Conservation (phyloP, 257 asterid genomes). For the Eustoma russellianum region DNA sequence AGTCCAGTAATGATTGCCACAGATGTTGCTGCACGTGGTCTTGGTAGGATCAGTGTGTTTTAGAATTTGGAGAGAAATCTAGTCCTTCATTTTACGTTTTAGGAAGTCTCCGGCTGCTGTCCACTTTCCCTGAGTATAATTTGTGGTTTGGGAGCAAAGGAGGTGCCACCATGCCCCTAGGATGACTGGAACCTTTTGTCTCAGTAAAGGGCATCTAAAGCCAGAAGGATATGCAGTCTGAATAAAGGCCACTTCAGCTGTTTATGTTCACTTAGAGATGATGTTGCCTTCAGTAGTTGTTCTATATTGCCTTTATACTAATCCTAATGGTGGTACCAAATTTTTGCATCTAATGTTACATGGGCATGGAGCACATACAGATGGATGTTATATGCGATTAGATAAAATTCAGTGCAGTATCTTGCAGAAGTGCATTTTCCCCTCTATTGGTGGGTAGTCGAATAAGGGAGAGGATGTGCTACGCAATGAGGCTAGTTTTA, state of each 20-base stretch:
- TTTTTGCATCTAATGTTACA: constrained; percentile 4
- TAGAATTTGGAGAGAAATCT: constrained; percentile 43
- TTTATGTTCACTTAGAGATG: neutral
- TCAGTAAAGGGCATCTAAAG: neutral
- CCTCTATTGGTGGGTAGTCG: neutral
- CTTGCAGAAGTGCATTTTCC: neutral
- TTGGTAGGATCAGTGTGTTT: constrained; percentile 72
- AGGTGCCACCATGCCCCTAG: constrained; percentile 17
- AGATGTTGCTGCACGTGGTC: constrained; percentile 99
- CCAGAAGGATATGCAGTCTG: neutral
- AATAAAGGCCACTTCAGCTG: neutral
- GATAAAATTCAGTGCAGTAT: neutral
- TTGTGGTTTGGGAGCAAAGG: constrained; percentile 74
- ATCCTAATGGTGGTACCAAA: neutral
- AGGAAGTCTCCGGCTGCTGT: constrained; percentile 87
- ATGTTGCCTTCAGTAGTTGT: neutral
- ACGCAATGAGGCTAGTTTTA: too few relatives aligned
- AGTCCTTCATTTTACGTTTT: constrained; percentile 27
- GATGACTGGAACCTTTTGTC: neutral
- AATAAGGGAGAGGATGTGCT: neutral
- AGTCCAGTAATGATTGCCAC: constrained; percentile 92
- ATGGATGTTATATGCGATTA: neutral
- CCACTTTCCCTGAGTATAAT: constrained; percentile 43
- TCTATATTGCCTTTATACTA: too few relatives aligned
- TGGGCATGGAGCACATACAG: constrained; percentile 12